Base-by-base conservation (phyloP, 2,329 filamentous ascomycete genomes). In the Xylariaceae sp. region DNA sequence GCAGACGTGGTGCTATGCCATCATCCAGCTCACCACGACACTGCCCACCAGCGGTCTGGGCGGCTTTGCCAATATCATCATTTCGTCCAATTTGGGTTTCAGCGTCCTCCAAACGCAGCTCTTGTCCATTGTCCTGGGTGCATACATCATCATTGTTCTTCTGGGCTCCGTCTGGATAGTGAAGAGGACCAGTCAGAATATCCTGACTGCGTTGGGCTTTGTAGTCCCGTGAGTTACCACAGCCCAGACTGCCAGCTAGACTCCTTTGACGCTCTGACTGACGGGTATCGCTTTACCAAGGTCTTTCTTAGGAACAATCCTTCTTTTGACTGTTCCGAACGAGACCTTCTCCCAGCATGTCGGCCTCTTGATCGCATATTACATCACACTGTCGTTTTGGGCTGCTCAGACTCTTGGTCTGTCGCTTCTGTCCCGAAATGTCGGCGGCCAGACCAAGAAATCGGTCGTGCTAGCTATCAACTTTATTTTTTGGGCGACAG, bases 301-400 rank as follows among this genome's bases (percentile, higher is more conserved):
- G 13, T 84, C 81, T 1, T 83, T 85, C 52, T 57, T 83, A 32
- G 83, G 83, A 36, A 87, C 83, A 2, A 79, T 85, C 36, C 72
- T 85, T 27, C 73, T 88, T 39, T 82, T 88, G 73, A 81, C 77
- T 0, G 71, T 88, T 6, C 60, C 73, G 15, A 80, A 81, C 48
- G 67, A 69, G 5, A 74, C 67, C 30, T 67, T 69, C 24, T 60
- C 71, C 7, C 78, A 76, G 26, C 73, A 82, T 59, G 70, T 81
- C 18, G 83, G 83, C 5, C 69, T 88, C 1, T 64, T 88, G 11
- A 75, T 88, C 53, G 75, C 71, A 53, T 88, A 88, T 68, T 88
- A 88, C 63, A 81, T 88, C 45, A 81, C 78, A 0, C 70, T 87
- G 13, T 85, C 80, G 4, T 88, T 88, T 71, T 88, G 83, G 83